phyloP scores from a whole-genome alignment of 306 rosid genomes.

The Trifolium subterraneum region DNA sequence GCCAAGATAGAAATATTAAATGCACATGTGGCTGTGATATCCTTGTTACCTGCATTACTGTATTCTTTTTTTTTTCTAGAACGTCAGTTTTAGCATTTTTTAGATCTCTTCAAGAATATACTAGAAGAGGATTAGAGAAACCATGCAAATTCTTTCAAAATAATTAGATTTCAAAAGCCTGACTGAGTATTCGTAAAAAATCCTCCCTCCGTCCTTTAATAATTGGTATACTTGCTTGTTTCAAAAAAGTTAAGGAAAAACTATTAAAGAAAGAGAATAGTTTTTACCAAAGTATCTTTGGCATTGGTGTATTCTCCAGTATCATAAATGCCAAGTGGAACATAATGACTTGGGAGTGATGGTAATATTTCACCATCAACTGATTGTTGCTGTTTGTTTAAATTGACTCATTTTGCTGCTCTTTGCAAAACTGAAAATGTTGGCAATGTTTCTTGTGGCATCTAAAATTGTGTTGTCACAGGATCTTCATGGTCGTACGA shows the following conservation, averaged over 20 bases:
- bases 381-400: neutral
- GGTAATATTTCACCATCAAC: neutral
- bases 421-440: neutral
- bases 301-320: neutral
- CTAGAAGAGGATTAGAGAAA: conserved; percentile 23
- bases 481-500: conserved; percentile 60
- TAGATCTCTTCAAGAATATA: neutral
- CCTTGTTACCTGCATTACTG: neutral
- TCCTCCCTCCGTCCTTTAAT: neutral
- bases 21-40: conserved; percentile 17
- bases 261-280: neutral
- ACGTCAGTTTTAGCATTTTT: neutral
- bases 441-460: conserved; percentile 28
- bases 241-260: neutral
- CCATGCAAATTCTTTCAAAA: conserved; percentile 7
- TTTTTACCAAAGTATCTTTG: too few relatives aligned
- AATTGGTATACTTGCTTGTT: neutral
- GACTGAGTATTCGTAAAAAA: conserved; percentile 2
- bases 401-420: conserved; percentile 20
- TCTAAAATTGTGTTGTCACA: conserved; percentile 37
- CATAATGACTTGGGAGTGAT: neutral
- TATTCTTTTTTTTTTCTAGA: neutral
- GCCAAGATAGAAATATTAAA: neutral
- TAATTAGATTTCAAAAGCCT: conserved; percentile 23
- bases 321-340: neutral